Conservation (phyloP, 768 basidiomycete genomes). For the Naganishia randhawae region DNA sequence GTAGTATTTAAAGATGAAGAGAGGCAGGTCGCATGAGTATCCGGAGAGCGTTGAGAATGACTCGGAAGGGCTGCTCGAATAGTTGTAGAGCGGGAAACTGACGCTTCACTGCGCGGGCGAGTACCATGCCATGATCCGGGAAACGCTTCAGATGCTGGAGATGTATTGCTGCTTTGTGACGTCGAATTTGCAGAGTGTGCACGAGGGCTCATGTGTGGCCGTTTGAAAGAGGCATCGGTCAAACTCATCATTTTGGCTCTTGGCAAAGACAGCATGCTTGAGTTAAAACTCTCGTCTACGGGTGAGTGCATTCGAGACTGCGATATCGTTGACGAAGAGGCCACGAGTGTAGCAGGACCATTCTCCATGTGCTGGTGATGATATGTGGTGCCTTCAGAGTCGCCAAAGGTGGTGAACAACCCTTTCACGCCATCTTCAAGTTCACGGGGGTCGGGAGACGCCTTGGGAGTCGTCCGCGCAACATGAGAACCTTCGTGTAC, state of each 20-base stretch:
- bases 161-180: slow-evolving; percentile 19
- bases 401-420: too few species aligned
- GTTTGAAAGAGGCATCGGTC: not conserved
- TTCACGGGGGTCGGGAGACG: not conserved
- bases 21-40: slow-evolving; percentile 26
- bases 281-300: not conserved
- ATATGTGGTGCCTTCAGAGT: too few species aligned
- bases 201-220: slow-evolving; percentile 31
- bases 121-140: slow-evolving; percentile 33
- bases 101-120: slow-evolving; percentile 29
- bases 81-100: slow-evolving; percentile 30
- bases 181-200: slow-evolving; percentile 42
- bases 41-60: not conserved
- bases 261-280: not conserved
- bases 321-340: not conserved
- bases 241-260: not conserved
- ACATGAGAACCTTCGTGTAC: too few species aligned
- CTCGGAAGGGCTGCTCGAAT: slow-evolving; percentile 20
- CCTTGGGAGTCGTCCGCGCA: not conserved
- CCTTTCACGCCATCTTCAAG: not conserved
- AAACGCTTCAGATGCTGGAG: not conserved
- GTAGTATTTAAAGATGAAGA: slow-evolving; percentile 22
- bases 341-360: not conserved
- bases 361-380: not conserved
- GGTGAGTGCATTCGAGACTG: not conserved